Evolutionary conservation across 2,329 filamentous ascomycete species (phyloP).

Genomic region (Pseudohalonectria lignicola): DNA sequence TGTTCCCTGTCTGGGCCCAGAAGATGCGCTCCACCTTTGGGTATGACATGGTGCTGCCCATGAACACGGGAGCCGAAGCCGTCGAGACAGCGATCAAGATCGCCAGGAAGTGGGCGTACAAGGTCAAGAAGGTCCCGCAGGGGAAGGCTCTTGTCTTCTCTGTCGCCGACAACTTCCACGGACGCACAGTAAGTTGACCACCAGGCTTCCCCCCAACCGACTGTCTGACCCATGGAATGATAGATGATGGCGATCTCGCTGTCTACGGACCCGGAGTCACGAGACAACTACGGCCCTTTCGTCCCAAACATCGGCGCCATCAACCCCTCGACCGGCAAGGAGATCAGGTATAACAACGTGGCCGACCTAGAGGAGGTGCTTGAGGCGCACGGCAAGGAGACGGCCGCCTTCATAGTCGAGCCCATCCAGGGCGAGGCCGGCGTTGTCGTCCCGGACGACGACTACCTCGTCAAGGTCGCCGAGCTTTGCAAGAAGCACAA

Average conservation of each 20-base stretch:
- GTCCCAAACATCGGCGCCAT: slow-evolving; percentile 75
- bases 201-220: too few species aligned
- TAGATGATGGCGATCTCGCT: slow-evolving; percentile 91
- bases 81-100: slow-evolving; percentile 95
- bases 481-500: slow-evolving; percentile 91
- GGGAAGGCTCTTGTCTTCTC: slow-evolving; percentile 77
- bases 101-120: slow-evolving; percentile 96
- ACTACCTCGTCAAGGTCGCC: slow-evolving; percentile 71
- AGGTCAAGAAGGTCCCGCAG: slow-evolving; percentile 80
- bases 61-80: slow-evolving; percentile 96
- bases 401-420: slow-evolving; percentile 88
- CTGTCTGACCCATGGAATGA: too few species aligned
- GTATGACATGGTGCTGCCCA: slow-evolving; percentile 95
- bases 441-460: slow-evolving; percentile 86
- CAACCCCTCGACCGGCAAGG: slow-evolving; percentile 63
- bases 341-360: slow-evolving; percentile 80
- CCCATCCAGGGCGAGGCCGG: slow-evolving; percentile 97
- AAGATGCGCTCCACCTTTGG: slow-evolving; percentile 83
- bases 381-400: slow-evolving; percentile 70
- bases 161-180: slow-evolving; percentile 90
- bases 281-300: slow-evolving; percentile 94
- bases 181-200: slow-evolving; percentile 61
- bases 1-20: slow-evolving; percentile 91
- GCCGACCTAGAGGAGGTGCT: slow-evolving; percentile 69
- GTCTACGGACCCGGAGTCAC: slow-evolving; percentile 89